Evolutionary conservation across 164 flowering plant genomes (phyloP).

Genomic region (Paratinospora sagittata): DNA sequence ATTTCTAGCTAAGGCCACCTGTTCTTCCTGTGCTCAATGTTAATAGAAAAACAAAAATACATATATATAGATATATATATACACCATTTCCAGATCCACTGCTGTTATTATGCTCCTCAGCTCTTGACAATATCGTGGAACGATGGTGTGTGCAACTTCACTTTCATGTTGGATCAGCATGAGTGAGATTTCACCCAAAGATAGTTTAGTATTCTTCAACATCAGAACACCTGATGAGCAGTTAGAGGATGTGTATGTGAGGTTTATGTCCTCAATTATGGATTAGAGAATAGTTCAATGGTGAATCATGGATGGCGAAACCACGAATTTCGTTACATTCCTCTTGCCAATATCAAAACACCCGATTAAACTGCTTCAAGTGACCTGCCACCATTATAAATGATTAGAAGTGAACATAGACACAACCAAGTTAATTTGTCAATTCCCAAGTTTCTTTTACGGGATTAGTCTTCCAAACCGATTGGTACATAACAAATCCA

Average conservation of each 20-base stretch:
- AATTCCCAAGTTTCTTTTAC: not conserved
- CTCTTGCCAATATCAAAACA: not conserved
- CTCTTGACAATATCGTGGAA: not conserved
- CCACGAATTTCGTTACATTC: not conserved
- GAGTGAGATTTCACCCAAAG: not conserved
- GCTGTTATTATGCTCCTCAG: not conserved
- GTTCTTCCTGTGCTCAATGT: not conserved
- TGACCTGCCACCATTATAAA: not conserved
- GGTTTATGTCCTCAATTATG: not conserved
- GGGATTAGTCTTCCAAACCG: not conserved
- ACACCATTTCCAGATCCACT: not conserved
- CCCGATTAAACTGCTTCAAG: not conserved
- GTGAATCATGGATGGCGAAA: not conserved
- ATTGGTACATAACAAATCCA: not conserved
- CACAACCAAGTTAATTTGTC: not conserved
- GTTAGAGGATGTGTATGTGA: not conserved
- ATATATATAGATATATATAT: too few species aligned
- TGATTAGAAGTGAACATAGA: not conserved
- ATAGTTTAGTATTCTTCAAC: not conserved
- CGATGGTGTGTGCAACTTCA: not conserved
- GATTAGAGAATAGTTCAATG: not conserved
- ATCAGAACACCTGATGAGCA: not conserved
- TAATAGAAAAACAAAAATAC: not conserved
- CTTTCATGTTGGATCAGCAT: not conserved
- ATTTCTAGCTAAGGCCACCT: not conserved